These are phyloP conservation scores for Plasmodium sp. DNA, from an alignment of 169 alveolate species.

Conservation along the genomic window DNA sequence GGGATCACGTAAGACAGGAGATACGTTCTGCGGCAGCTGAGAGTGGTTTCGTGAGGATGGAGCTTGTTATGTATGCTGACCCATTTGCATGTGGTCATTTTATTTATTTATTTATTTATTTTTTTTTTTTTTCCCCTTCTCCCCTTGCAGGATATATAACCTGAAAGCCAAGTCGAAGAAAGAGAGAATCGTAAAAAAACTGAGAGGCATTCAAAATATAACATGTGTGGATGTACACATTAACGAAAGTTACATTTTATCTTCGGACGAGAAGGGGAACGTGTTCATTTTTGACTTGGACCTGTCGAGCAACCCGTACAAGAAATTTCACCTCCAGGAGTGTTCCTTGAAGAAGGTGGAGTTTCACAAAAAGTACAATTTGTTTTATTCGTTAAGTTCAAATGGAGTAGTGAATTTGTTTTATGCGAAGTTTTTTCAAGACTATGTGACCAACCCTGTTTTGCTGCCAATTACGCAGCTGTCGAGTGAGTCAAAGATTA, in stretches of 20 bases:
- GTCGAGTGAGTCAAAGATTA: constrained; percentile 40
- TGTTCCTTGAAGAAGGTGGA: constrained; percentile 56
- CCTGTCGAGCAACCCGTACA: constrained; percentile 61
- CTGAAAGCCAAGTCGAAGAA: constrained; percentile 38
- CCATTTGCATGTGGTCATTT: background rate
- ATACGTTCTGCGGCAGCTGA: background rate
- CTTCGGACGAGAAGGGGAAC: constrained; percentile 40
- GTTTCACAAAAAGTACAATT: constrained; percentile 53
- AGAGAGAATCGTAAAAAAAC: constrained; percentile 43
- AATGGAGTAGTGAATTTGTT: constrained; percentile 72
- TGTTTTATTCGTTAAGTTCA: constrained; percentile 62
- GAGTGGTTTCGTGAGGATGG: background rate
- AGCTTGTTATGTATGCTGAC: background rate
- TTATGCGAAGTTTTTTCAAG: constrained; percentile 71
- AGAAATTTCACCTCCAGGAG: constrained; percentile 54
- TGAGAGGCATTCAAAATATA: constrained; percentile 58
- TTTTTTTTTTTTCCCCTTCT: background rate
- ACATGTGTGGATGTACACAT: constrained; percentile 72
- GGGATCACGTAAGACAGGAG: constrained; percentile 52
- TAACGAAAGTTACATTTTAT: constrained; percentile 60
- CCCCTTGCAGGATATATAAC: constrained; percentile 33
- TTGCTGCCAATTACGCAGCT: constrained; percentile 58
- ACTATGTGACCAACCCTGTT: constrained; percentile 73
- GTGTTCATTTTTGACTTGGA: constrained; percentile 72
- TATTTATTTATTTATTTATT: background rate